A percentile compares a stretch with the other conserved stretches of the same genome.
Evolutionary conservation across 257 asterid species (phyloP).

Genomic region (Salvia miltiorrhiza): DNA sequence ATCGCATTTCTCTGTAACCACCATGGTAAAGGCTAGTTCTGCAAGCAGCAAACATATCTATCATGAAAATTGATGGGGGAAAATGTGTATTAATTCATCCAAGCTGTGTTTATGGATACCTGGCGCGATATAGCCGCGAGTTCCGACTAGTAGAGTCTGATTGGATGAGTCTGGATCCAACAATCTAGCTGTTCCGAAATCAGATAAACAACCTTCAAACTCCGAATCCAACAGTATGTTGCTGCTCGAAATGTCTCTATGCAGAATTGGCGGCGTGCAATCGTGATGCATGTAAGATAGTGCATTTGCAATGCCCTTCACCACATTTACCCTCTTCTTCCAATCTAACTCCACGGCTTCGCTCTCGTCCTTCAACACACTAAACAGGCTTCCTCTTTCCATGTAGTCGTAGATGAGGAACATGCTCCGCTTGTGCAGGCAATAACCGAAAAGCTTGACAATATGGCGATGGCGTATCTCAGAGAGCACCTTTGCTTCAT

Average conservation of each 20-base stretch:
- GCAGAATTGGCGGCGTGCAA: neutral
- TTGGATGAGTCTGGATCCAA: neutral
- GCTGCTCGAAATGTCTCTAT: neutral
- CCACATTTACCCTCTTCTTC: neutral
- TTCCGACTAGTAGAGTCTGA: neutral
- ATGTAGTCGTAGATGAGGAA: neutral
- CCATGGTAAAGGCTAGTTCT: constrained; percentile 28
- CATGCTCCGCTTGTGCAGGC: neutral
- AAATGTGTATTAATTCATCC: no score
- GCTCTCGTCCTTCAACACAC: neutral
- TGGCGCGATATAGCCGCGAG: neutral
- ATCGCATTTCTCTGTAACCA: constrained; percentile 28
- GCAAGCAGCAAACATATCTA: neutral
- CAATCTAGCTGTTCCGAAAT: neutral
- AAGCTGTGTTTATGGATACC: neutral
- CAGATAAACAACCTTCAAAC: neutral
- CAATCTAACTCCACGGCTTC: neutral
- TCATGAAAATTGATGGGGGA: no score
- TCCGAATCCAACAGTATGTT: neutral
- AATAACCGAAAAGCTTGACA: neutral
- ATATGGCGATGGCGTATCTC: neutral
- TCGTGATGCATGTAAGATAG: neutral
- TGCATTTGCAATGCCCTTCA: neutral
- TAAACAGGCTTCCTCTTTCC: neutral
- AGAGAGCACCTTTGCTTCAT: neutral